These are phyloP conservation scores for Pythium myriotylum DNA, from an alignment of 352 stramenopile species.

Conservation along the genomic window DNA sequence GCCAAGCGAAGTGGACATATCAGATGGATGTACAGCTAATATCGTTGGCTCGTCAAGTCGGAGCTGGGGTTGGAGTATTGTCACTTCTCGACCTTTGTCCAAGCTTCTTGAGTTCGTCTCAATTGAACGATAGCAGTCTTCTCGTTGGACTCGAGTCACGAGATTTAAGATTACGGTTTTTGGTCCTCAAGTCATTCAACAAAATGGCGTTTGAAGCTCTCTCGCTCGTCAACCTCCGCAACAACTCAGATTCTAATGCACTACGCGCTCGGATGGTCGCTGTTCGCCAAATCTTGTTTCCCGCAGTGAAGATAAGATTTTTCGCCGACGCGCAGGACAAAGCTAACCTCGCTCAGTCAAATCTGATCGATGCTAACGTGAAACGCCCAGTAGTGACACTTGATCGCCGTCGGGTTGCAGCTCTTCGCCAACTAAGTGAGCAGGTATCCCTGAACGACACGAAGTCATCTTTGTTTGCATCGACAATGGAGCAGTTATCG, in stretches of 20 bases:
- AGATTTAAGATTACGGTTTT: slow-evolving; percentile 63
- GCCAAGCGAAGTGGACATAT: slow-evolving; percentile 69
- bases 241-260: slow-evolving; percentile 49
- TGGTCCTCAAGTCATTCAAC: slow-evolving; percentile 64
- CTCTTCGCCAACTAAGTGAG: slow-evolving; percentile 24
- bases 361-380: slow-evolving; percentile 39
- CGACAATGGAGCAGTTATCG: slow-evolving; percentile 58
- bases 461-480: slow-evolving; percentile 70
- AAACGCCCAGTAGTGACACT: slow-evolving; percentile 75
- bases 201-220: slow-evolving; percentile 50
- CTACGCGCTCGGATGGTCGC: slow-evolving; percentile 53
- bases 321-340: slow-evolving; percentile 75
- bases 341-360: slow-evolving; percentile 54
- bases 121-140: slow-evolving; percentile 38
- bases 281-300: slow-evolving; percentile 71
- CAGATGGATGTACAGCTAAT: slow-evolving; percentile 79
- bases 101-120: slow-evolving; percentile 46
- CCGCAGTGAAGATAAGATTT: slow-evolving; percentile 75
- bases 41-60: slow-evolving; percentile 40
- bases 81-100: slow-evolving; percentile 64
- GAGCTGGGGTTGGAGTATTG: slow-evolving; percentile 55
- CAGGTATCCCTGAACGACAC: slow-evolving; percentile 42
- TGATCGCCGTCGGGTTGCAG: slow-evolving; percentile 58
- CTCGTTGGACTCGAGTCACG: slow-evolving; percentile 50
- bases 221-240: slow-evolving; percentile 67